Conservation (phyloP, 2,329 filamentous ascomycete genomes). For the Colletotrichum sp. region DNA sequence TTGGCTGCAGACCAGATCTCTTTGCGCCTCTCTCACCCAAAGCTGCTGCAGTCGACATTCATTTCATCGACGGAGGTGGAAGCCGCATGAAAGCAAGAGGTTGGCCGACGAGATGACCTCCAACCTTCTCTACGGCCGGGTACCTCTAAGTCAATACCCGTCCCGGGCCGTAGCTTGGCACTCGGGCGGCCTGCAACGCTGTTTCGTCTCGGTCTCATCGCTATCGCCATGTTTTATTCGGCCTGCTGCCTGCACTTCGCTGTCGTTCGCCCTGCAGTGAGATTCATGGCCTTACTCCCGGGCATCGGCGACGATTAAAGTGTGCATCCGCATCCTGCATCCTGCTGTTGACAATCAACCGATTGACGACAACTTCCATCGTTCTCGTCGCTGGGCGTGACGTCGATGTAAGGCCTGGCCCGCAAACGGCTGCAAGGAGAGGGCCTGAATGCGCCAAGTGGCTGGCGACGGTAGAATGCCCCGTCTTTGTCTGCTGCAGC, state of each 20-base stretch:
- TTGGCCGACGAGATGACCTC: not conserved
- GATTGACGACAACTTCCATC: not conserved
- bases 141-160: not conserved
- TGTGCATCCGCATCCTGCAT: not conserved
- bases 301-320: not conserved
- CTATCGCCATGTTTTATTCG: not conserved
- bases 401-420: not conserved
- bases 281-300: not conserved
- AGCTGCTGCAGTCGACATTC: not conserved
- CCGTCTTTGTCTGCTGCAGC: not conserved
- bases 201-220: conserved; percentile 10
- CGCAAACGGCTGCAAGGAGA: not conserved
- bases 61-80: not conserved
- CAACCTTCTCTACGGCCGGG: not conserved
- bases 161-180: conserved; percentile 1
- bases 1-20: not conserved
- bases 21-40: not conserved
- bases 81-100: not conserved
- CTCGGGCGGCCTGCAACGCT: not conserved
- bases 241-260: not conserved
- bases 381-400: not conserved
- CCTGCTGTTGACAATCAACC: not conserved
- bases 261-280: not conserved
- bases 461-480: not conserved
- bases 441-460: not conserved